Evolutionary conservation across 768 basidiomycete genomes (phyloP).

Genomic region (Suillus occidentalis): DNA sequence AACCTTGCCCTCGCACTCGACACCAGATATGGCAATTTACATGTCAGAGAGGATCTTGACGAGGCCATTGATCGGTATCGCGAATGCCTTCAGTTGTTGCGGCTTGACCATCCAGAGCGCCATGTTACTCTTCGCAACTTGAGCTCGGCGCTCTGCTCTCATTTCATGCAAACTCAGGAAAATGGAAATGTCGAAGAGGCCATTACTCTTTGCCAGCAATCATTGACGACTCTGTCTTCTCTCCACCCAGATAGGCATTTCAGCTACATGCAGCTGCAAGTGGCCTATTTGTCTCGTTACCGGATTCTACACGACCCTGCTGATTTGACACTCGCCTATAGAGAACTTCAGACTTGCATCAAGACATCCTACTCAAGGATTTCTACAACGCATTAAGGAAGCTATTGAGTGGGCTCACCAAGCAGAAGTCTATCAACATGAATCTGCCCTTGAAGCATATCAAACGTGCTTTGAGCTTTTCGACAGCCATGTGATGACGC

Average conservation of each 20-base stretch:
- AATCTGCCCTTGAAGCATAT: slow-evolving; percentile 1
- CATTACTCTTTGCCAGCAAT: not conserved
- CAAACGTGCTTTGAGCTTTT: not conserved
- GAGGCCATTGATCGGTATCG: not conserved
- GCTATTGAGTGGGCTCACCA: no score
- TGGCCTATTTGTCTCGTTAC: not conserved
- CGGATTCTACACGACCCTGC: not conserved
- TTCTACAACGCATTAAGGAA: not conserved
- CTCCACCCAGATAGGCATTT: not conserved
- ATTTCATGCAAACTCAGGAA: not conserved
- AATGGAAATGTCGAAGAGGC: not conserved
- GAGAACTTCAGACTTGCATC: not conserved
- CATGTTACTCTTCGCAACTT: not conserved
- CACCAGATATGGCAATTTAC: not conserved
- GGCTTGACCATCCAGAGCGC: not conserved
- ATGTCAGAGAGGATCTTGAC: not conserved
- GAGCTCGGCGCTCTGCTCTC: not conserved
- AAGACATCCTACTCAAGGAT: not conserved
- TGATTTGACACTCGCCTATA: not conserved
- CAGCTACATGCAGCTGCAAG: not conserved
- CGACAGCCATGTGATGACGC: not conserved
- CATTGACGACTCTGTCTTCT: not conserved
- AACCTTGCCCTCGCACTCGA: not conserved
- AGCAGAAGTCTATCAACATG: not conserved
- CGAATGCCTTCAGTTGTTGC: not conserved